phyloP scores from a whole-genome alignment of 768 basidiomycete species.

The Suillus ampliporus region DNA sequence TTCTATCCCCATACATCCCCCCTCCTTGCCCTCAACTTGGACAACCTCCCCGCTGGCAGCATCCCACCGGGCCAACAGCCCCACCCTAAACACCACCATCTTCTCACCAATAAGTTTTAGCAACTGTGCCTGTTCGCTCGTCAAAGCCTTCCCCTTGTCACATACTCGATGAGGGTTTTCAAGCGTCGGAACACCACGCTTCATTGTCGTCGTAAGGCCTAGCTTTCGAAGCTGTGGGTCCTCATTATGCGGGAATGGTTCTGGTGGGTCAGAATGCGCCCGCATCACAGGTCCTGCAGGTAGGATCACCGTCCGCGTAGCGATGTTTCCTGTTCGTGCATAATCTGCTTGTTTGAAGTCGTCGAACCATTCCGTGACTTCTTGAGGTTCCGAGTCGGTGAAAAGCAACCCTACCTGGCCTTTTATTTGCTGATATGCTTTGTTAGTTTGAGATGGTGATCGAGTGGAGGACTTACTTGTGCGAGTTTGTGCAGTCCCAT shows the following conservation, averaged over 20 bases:
- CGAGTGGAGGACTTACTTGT: constrained; percentile 51
- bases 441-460: neutral
- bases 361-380: constrained; percentile 93
- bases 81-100: constrained; percentile 85
- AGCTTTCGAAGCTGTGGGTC: constrained; percentile 95
- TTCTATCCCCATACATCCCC: constrained; percentile 38
- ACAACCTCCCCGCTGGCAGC: constrained; percentile 67
- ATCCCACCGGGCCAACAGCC: constrained; percentile 76
- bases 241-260: constrained; percentile 96
- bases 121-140: constrained; percentile 88
- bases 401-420: constrained; percentile 95
- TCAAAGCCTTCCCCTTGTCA: constrained; percentile 78
- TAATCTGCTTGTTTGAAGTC: constrained; percentile 91
- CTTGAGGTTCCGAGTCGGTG: constrained; percentile 87
- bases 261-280: constrained; percentile 76
- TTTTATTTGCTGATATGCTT: constrained; percentile 75
- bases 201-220: constrained; percentile 84
- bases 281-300: constrained; percentile 88
- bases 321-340: constrained; percentile 85
- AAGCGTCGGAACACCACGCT: constrained; percentile 87
- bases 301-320: constrained; percentile 73
- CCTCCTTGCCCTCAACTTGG: constrained; percentile 49
- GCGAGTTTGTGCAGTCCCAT: constrained; percentile 81
- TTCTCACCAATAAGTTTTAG: constrained; percentile 90
- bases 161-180: constrained; percentile 84